phyloP scores from a whole-genome alignment of 2,329 filamentous ascomycete genomes.

The Colletotrichum chlorophyti region DNA sequence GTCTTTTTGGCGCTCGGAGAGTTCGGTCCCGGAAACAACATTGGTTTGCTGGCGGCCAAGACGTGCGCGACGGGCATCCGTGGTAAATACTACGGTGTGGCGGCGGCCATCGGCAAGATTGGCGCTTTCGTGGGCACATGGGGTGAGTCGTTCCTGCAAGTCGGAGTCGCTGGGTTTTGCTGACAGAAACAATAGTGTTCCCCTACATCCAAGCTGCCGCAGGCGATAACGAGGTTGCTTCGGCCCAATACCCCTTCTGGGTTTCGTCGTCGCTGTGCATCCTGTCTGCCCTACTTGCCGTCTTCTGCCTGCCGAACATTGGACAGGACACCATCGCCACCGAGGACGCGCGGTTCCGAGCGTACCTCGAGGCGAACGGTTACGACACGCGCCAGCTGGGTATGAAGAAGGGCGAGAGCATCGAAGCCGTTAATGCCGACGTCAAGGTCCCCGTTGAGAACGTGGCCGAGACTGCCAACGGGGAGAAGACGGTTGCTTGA shows the following conservation, averaged over 20 bases:
- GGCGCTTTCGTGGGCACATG: slow-evolving; percentile 87
- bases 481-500: neutral
- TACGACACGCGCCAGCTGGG: slow-evolving; percentile 73
- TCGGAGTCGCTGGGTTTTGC: too few relatives aligned
- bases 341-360: slow-evolving; percentile 79
- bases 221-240: slow-evolving; percentile 56
- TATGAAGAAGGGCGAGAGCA: slow-evolving; percentile 41
- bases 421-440: neutral
- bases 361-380: slow-evolving; percentile 74
- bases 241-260: slow-evolving; percentile 88
- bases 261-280: slow-evolving; percentile 81
- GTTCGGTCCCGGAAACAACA: slow-evolving; percentile 89
- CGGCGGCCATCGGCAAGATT: slow-evolving; percentile 77
- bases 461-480: neutral
- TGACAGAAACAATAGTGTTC: slow-evolving; percentile 58
- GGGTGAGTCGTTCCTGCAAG: slow-evolving; percentile 16
- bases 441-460: neutral
- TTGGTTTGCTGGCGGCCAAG: slow-evolving; percentile 86
- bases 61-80: slow-evolving; percentile 88
- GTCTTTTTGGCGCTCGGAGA: slow-evolving; percentile 81
- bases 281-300: slow-evolving; percentile 66
- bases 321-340: slow-evolving; percentile 83
- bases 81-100: slow-evolving; percentile 74
- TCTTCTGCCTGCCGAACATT: slow-evolving; percentile 77
- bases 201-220: slow-evolving; percentile 73